phyloP scores from a whole-genome alignment of 306 rosid genomes.

The Bauhinia variegata region DNA sequence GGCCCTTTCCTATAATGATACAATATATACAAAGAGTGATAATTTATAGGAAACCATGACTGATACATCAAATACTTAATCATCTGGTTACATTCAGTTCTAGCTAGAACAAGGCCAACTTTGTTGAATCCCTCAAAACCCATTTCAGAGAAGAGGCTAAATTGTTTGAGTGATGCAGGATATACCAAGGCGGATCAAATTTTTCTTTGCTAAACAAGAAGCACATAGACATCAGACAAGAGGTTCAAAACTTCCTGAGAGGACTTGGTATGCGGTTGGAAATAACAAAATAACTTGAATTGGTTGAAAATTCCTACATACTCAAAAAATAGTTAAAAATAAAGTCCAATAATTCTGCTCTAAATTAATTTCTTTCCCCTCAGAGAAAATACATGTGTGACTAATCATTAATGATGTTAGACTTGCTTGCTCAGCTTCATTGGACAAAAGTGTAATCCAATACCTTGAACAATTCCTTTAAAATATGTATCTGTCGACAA shows the following conservation, averaged over 20 bases:
- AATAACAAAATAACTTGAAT: too few relatives aligned
- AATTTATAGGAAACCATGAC: slow-evolving; percentile 44
- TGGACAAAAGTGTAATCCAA: not conserved
- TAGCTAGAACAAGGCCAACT: not conserved
- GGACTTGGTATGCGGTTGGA: too few relatives aligned
- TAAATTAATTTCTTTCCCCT: not conserved
- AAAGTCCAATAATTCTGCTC: too few relatives aligned
- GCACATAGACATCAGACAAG: too few relatives aligned
- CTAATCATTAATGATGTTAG: not conserved
- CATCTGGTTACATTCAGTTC: not conserved
- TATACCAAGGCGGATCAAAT: too few relatives aligned
- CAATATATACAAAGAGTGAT: slow-evolving; percentile 67
- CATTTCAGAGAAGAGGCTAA: too few relatives aligned
- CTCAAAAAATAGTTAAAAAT: too few relatives aligned
- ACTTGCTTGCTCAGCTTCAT: not conserved
- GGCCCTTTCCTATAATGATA: slow-evolving; percentile 82
- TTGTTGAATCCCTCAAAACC: not conserved
- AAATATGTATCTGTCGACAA: not conserved
- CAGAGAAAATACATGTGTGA: not conserved
- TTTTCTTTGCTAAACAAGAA: too few relatives aligned
- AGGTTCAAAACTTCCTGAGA: too few relatives aligned
- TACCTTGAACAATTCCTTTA: not conserved
- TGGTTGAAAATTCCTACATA: too few relatives aligned
- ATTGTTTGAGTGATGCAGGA: too few relatives aligned
- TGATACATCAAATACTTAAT: not conserved